phyloP scores from a whole-genome alignment of 148 eudicot species.

The Limonium bicolor region DNA sequence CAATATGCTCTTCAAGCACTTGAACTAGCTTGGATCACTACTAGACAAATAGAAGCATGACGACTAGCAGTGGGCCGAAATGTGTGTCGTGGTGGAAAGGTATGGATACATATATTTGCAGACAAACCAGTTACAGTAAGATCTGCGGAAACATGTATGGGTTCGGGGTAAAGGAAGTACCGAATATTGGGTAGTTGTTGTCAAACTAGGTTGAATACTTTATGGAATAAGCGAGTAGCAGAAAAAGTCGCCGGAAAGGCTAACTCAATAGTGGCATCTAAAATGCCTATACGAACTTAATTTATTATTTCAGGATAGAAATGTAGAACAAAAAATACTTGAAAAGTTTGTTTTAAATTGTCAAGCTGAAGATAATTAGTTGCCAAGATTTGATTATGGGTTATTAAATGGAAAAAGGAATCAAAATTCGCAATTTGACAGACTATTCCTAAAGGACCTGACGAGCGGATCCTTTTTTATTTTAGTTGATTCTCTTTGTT shows the following conservation, averaged over 20 bases:
- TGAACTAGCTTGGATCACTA: conserved; percentile 4
- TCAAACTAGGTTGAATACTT: conserved; percentile 11
- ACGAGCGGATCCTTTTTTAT: too few relatives aligned
- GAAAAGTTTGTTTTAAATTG: not conserved
- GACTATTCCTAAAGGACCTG: not conserved
- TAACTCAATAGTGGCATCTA: conserved; percentile 2
- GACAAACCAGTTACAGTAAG: conserved; percentile 6
- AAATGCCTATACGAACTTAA: conserved; percentile 8
- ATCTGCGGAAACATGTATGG: conserved; percentile 6
- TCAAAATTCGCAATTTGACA: not conserved
- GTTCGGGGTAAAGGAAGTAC: conserved; percentile 7
- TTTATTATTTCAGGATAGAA: conserved; percentile 4
- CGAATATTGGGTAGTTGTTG: conserved; percentile 10
- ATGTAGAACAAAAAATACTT: conserved; percentile 1
- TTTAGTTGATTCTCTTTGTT: too few relatives aligned
- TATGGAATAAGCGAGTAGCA: conserved; percentile 14
- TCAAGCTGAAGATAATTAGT: not conserved
- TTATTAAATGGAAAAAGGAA: not conserved
- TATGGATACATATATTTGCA: conserved; percentile 10
- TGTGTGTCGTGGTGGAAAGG: conserved; percentile 10
- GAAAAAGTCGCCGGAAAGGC: conserved; percentile 10
- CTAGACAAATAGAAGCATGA: conserved; percentile 6
- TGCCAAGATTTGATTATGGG: not conserved
- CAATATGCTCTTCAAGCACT: conserved; percentile 5
- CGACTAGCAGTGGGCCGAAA: conserved; percentile 4